Conservation (phyloP, 371 early-diverging fungal genomes). For the Rhizopus arrhizus region DNA sequence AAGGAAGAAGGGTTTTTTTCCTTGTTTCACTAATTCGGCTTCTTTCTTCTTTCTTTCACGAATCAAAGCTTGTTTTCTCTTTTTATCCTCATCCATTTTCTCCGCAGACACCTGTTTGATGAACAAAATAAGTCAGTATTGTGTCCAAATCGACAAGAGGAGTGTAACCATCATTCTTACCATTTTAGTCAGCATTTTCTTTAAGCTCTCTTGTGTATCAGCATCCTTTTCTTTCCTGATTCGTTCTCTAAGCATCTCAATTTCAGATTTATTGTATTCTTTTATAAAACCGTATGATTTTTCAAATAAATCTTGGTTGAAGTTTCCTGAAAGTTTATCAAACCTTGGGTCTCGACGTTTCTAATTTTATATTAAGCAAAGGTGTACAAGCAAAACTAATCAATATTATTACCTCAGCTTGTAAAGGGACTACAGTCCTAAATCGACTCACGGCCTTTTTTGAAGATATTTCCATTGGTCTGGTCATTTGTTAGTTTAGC, state of each 20-base stretch:
- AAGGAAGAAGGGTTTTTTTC: conserved; percentile 89
- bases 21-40: conserved; percentile 73
- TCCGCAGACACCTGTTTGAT: conserved; percentile 39
- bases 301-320: conserved; percentile 84
- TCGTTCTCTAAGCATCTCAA: conserved; percentile 62
- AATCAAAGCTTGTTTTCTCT: conserved; percentile 66
- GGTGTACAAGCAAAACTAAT: neutral
- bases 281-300: conserved; percentile 83
- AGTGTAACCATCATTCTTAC: conserved; percentile 29
- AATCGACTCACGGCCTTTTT: conserved; percentile 80
- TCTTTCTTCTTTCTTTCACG: conserved; percentile 82
- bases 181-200: conserved; percentile 57
- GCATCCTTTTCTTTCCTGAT: conserved; percentile 66
- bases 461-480: conserved; percentile 80
- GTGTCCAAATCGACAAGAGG: neutral
- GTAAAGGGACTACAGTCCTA: conserved; percentile 73
- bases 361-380: conserved; percentile 26
- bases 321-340: conserved; percentile 79
- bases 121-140: neutral
- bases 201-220: conserved; percentile 52
- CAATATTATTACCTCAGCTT: conserved; percentile 47
- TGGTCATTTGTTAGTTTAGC: conserved; percentile 20
- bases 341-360: conserved; percentile 89
- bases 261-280: conserved; percentile 74
- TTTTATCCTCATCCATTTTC: conserved; percentile 48